Evolutionary conservation across 202 grass and related monocot genomes (phyloP), one percentile per base, ranked within the genome.

Genomic region (Dendrocalamus latiflorus): DNA sequence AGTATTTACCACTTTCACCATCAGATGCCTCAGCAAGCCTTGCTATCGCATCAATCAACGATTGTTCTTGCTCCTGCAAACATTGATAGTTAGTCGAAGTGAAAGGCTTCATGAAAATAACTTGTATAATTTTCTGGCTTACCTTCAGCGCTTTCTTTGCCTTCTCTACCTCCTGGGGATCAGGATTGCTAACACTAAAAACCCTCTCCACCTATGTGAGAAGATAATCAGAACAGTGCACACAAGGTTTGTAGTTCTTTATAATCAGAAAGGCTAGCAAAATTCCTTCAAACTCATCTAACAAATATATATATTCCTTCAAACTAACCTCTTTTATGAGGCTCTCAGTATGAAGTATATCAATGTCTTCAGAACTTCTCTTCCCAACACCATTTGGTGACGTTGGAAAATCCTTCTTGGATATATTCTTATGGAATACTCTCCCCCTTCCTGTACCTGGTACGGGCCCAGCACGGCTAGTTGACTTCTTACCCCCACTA

Each of bases 1-100:
- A 91, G 45, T 89, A 93, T 88, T 93, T 95, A 95, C 91, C 93
- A 56, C 91, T 91, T 82, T 98, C 95, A 68, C 91, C 92, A 73
- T 95, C 91, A 20, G 95, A 95, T 77, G 87, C 91, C 73, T 98
- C 90, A 57, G 90, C 93, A 72, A 98, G 88, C 80, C 87, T 88
- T 47, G 92, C 83, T 25, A 98, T 93, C 10, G 93, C 89, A 39
- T 98, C 89, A 74, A 95, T 90, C 83, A 98, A 61, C 17, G 91
- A 91, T 58, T 93, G 91, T 77, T 95, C 95, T 66, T 98, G 95
- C 74, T 93, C 95, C 95, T 98, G 93, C 74, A 79, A 60, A 61
- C 13, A 55, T 74, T 62, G 53, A 8, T 66, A 11, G 58, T 75
- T 34, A 82, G 47, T 53, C 6, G 8, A 70, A 70, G 66, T 39